phyloP scores from a whole-genome alignment of 2,329 filamentous ascomycete species.

The Phaeosphaeriaceae sp. region DNA sequence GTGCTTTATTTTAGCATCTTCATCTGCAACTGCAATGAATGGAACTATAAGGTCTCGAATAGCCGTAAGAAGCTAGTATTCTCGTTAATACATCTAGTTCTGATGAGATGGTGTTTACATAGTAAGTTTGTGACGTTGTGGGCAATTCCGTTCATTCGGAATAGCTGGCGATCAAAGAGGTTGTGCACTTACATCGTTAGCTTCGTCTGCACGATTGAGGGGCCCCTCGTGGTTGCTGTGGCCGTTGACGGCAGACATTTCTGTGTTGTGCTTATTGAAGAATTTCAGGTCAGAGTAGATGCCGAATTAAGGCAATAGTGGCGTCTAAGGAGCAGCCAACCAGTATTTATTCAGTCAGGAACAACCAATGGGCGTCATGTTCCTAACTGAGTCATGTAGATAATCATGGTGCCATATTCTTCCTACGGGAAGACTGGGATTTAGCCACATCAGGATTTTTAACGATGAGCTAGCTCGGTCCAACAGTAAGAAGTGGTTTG shows the following conservation, averaged over 20 bases:
- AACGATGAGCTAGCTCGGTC: too few relatives aligned
- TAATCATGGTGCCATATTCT: too few relatives aligned
- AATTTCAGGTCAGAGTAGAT: background rate
- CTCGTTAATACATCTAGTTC: conserved; percentile 1
- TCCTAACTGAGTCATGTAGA: too few relatives aligned
- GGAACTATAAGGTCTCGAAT: conserved; percentile 72
- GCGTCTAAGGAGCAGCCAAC: background rate
- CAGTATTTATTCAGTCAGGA: background rate
- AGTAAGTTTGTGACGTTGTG: conserved; percentile 2
- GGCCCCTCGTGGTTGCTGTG: conserved; percentile 17
- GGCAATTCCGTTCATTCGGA: conserved; percentile 5
- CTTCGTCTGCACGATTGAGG: conserved; percentile 45
- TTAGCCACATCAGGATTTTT: too few relatives aligned
- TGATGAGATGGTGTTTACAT: conserved; percentile 2
- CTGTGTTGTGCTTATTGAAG: background rate
- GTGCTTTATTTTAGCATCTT: conserved; percentile 63
- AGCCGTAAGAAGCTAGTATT: conserved; percentile 45
- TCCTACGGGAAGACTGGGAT: too few relatives aligned
- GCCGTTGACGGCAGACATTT: conserved; percentile 8
- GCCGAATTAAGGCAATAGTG: too few relatives aligned
- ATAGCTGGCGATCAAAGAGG: background rate
- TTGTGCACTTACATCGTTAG: conserved; percentile 43
- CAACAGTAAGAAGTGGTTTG: too few relatives aligned
- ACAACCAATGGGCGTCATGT: background rate
- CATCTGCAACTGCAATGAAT: conserved; percentile 74